phyloP scores from a whole-genome alignment of 2,329 filamentous ascomycete species.

The Neonectria neomacrospora region DNA sequence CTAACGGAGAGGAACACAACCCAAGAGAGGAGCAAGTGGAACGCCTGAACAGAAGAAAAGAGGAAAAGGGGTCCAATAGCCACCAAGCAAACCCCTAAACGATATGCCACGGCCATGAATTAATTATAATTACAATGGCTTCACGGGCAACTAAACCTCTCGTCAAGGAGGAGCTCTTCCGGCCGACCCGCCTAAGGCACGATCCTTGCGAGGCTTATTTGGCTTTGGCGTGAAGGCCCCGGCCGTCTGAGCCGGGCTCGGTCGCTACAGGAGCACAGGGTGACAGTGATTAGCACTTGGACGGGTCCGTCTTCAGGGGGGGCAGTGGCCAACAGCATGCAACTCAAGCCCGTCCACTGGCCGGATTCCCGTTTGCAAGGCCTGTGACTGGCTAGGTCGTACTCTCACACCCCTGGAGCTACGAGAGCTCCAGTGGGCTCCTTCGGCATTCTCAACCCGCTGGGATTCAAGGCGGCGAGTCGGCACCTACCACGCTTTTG shows the following conservation, averaged over 20 bases:
- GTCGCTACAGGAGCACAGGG: background rate
- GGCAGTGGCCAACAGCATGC: background rate
- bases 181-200: background rate
- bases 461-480: background rate
- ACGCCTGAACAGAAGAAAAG: too few relatives aligned
- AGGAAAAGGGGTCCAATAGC: background rate
- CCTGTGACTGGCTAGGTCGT: background rate
- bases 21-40: background rate
- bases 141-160: background rate
- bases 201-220: background rate
- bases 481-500: background rate
- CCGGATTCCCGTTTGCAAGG: background rate
- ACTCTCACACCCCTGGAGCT: background rate
- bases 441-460: background rate
- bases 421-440: background rate
- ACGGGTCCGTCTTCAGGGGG: background rate
- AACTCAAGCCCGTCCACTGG: background rate
- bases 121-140: background rate
- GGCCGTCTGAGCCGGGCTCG: background rate
- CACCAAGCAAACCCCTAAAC: too few relatives aligned
- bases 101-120: background rate
- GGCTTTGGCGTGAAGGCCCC: background rate
- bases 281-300: background rate
- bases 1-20: background rate
- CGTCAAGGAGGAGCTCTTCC: background rate